These are phyloP conservation scores for Dioscorea cayenensis DNA, from an alignment of 116 monocot genomes.

Conservation along the genomic window DNA sequence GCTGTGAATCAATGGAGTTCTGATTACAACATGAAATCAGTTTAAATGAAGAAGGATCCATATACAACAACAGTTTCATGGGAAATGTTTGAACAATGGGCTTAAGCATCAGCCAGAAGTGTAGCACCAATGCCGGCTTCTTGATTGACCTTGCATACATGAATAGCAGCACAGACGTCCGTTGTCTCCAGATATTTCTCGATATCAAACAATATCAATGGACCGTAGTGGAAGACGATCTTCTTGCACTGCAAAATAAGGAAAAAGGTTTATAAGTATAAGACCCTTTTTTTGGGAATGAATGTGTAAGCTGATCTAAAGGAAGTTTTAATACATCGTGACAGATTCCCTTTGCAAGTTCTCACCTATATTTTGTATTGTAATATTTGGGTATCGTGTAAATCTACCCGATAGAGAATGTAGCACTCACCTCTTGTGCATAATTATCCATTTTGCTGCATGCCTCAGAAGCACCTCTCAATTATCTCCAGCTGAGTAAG, in stretches of 20 bases:
- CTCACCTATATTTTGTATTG: too few relatives aligned
- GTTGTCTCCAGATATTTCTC: constrained; percentile 65
- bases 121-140: not conserved
- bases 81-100: not conserved
- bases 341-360: too few relatives aligned
- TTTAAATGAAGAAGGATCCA: not conserved
- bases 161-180: constrained; percentile 53
- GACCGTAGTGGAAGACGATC: constrained; percentile 67
- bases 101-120: constrained; percentile 6
- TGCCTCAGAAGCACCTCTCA: constrained; percentile 34
- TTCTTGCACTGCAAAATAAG: constrained; percentile 68
- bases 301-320: not conserved
- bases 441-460: constrained; percentile 44
- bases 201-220: constrained; percentile 49
- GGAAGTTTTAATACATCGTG: too few relatives aligned
- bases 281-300: not conserved
- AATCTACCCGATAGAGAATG: not conserved
- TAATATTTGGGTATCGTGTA: not conserved
- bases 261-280: not conserved
- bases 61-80: not conserved
- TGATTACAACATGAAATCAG: too few relatives aligned
- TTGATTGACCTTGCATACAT: constrained; percentile 42
- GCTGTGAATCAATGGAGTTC: too few relatives aligned
- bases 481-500: constrained; percentile 54
- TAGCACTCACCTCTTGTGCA: constrained; percentile 33